Evolutionary conservation across 2,329 filamentous ascomycete species (phyloP), one percentile per base, ranked within the genome.

Genomic region (Trichoderma sp.): DNA sequence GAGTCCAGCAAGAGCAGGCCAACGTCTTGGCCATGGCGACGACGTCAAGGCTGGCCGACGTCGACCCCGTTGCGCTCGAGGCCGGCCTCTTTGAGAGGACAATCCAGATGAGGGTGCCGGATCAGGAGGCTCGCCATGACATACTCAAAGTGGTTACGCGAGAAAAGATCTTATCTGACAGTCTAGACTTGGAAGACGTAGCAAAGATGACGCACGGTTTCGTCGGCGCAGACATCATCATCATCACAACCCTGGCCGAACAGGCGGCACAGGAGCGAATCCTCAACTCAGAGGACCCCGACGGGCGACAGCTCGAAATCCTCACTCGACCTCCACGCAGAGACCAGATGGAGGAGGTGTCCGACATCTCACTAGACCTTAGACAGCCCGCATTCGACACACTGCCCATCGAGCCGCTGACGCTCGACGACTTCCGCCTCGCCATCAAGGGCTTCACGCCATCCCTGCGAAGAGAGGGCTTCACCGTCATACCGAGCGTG

Each of bases 181-280:
- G 93, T 67, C 85, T 98, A 21, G 86, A 96, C 73, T 90, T 94
- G 70, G 79, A 79, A 28, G 79, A 84, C 17, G 80, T 99, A 3
- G 93, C 94, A 6, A 93, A 91, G 71, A 83, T 89, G 70, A 98
- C 94, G 0, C 92, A 95, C 6, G 95, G 95, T 1, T 99, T 95
- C 70, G 94, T 99, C 0, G 94, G 93, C 12, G 91, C 92, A 6
- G 95, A 99, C 79, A 80, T 99, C 4, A 87, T 90, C 68, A 89
- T 81, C 66, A 78, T 88, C n/a, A 79, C 85, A 54, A 78, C 78
- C 2, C 70, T 77, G 1, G 84, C 83, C 3, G 75, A 78, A 24
- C 73, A 80, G 51, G 71, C 72, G 17, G 72, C 78, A 7, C 68
- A 78, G 68, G 67, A 80, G 67, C 72, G 74, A 62, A 71, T 73